These are phyloP conservation scores for Sisymbrium altissimum DNA, from an alignment of 345 rosid species.

Conservation along the genomic window DNA sequence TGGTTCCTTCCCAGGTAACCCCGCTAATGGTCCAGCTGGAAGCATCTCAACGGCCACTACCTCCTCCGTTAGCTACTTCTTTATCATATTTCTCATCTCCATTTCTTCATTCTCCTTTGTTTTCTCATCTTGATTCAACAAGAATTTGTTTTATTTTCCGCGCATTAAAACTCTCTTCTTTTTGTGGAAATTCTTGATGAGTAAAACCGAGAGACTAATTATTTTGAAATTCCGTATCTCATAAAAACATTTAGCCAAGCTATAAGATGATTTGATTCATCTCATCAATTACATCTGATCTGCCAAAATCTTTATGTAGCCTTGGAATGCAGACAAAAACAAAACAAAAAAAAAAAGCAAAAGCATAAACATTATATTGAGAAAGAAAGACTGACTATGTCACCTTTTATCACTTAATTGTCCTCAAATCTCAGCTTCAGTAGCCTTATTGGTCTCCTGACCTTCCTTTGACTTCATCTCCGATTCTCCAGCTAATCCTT, in stretches of 20 bases:
- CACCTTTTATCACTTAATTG: not conserved
- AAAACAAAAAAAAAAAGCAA: not conserved
- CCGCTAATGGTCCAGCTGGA: constrained; percentile 64
- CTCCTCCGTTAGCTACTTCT: constrained; percentile 32
- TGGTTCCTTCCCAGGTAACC: constrained; percentile 48
- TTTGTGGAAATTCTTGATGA: constrained; percentile 13
- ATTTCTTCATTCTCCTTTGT: constrained; percentile 6
- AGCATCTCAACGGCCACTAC: constrained; percentile 46
- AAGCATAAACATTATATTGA: constrained; percentile 5
- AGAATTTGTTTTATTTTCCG: constrained; percentile 14
- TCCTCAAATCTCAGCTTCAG: constrained; percentile 20
- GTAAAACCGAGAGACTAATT: constrained; percentile 1
- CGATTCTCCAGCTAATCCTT: constrained; percentile 9
- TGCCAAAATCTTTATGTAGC: constrained; percentile 27
- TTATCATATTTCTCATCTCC: constrained; percentile 15
- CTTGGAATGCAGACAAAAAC: not conserved
- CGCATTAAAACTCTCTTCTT: not conserved
- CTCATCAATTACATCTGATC: constrained; percentile 15
- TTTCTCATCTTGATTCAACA: constrained; percentile 17
- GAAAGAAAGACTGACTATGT: not conserved
- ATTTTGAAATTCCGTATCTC: constrained; percentile 11
- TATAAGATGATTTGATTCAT: constrained; percentile 17
- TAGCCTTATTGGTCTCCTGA: constrained; percentile 8
- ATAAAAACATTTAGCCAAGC: constrained; percentile 21
- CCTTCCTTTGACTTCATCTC: constrained; percentile 19